Evolutionary conservation across 2,329 filamentous ascomycete species (phyloP).

Genomic region (Penicillium decumbens): DNA sequence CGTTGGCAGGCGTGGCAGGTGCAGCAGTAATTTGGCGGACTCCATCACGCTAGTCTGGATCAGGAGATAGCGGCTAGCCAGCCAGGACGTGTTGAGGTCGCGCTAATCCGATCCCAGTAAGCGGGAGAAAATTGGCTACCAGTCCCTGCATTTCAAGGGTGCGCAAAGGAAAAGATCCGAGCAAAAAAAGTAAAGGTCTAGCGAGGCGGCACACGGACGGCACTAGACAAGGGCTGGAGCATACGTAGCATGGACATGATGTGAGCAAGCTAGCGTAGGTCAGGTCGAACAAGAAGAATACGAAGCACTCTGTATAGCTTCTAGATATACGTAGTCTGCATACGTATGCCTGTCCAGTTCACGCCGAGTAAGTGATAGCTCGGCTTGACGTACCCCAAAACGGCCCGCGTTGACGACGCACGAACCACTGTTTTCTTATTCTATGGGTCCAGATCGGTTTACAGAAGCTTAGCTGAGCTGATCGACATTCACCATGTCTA

Average conservation of each 20-base stretch:
- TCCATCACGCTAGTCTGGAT: conserved; percentile 11
- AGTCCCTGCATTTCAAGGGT: conserved; percentile 18
- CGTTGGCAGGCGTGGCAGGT: conserved; percentile 15
- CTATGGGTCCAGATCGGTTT: conserved; percentile 9
- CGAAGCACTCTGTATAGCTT: conserved; percentile 6
- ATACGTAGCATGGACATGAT: conserved; percentile 12
- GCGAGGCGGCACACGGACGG: conserved; percentile 2
- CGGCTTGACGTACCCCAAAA: conserved; percentile 12
- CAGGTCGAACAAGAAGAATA: conserved; percentile 6
- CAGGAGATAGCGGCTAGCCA: background rate
- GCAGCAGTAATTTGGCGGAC: conserved; percentile 3
- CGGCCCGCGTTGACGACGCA: conserved; percentile 3
- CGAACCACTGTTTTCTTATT: conserved; percentile 6
- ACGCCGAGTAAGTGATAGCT: conserved; percentile 15
- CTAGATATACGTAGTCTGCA: conserved; percentile 23
- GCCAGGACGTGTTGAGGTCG: conserved; percentile 3
- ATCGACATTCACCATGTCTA: conserved; percentile 10
- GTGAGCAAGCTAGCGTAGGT: conserved; percentile 7
- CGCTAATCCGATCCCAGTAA: conserved; percentile 10
- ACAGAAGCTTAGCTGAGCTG: conserved; percentile 19
- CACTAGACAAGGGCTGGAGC: conserved; percentile 7
- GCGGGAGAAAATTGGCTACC: conserved; percentile 14
- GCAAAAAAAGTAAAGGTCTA: conserved; percentile 6
- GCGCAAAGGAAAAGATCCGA: background rate
- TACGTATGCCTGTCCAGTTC: conserved; percentile 20